Evolutionary conservation across 805 yeast genomes (phyloP), one percentile per base, ranked within the genome.

Genomic region (Groenewaldozyma tartarivorans): DNA sequence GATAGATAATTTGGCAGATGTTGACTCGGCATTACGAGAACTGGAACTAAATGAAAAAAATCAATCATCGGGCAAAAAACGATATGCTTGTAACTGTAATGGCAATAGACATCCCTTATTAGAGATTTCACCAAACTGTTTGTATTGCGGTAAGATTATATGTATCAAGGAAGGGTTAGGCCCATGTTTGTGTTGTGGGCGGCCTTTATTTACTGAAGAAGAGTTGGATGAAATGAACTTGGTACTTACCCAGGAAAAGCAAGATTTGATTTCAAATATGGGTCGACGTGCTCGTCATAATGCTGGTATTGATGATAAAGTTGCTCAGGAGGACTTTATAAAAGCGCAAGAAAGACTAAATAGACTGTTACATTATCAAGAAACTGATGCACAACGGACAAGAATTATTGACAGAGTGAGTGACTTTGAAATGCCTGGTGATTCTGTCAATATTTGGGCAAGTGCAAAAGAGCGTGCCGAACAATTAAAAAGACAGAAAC

Each of bases 121-220:
- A 47, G 94, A 84, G 42, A 72, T 81, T 48, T 92, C 94, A 2
- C 97, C 98, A 1, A 92, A 92, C 57, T 92, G 99, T 53, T 62
- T 92, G 32, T 78, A 81, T 45, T 92, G 99, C 58, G 99, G 99
- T 7, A 84, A 87, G 58, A 84, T 92, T 33, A 84, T 92, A 2
- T 92, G 99, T 64, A 70, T 72, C 3, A 79, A 79, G 50, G 97
- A 92, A 55, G 97, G 97, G 0, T 64, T 85, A 19, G 92, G 88
- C 45, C 92, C 92, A 3, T 92, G 99, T 55, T 72, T 92, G 2
- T 81, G 63, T 47, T 92, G 98, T 63, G 84, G 86, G 0, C 57
- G 68, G 20, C 81, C 77, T 26, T 61, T 92, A 33, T 66, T 92
- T 16, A 68, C 77, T 4, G 56, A 61, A 7, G 71, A 70, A n/a